These are phyloP conservation scores for Lichtheimia ornata DNA, from an alignment of 371 early-diverging fungal genomes.

Conservation along the genomic window DNA sequence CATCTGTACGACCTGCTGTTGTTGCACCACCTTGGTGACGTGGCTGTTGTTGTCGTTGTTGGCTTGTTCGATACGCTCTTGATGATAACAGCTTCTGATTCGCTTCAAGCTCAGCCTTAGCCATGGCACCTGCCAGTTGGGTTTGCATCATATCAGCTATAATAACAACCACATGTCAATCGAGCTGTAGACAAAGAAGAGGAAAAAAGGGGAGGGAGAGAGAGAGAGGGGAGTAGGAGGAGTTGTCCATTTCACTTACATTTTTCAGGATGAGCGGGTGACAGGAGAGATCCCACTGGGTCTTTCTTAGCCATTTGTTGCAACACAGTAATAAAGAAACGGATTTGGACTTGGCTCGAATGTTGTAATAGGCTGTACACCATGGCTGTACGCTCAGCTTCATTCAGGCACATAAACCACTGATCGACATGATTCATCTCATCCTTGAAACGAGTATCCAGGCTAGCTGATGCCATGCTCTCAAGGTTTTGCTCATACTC, in stretches of 20 bases:
- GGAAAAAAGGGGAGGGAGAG: no score
- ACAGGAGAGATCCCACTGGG: constrained; percentile 52
- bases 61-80: no score
- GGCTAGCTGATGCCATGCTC: constrained; percentile 89
- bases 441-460: constrained; percentile 60
- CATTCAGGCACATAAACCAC: constrained; percentile 90
- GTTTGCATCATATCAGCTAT: constrained; percentile 57
- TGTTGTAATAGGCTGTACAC: constrained; percentile 89
- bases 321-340: constrained; percentile 89
- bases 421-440: constrained; percentile 92
- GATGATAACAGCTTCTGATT: constrained; percentile 54
- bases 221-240: constrained; percentile 12
- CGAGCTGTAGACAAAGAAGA: neutral
- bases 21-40: constrained; percentile 26
- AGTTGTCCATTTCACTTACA: constrained; percentile 21
- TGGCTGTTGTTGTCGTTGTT: constrained; percentile 12
- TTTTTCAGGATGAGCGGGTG: constrained; percentile 55
- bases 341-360: constrained; percentile 85
- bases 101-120: constrained; percentile 64
- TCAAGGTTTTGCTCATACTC: constrained; percentile 91
- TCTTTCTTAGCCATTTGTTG: constrained; percentile 87
- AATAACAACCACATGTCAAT: constrained; percentile 1
- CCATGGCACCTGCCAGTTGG: constrained; percentile 61
- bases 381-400: constrained; percentile 90
- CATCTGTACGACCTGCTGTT: constrained; percentile 39